These are phyloP conservation scores for Coffea canephora DNA, from an alignment of 257 asterid genomes.

Conservation along the genomic window DNA sequence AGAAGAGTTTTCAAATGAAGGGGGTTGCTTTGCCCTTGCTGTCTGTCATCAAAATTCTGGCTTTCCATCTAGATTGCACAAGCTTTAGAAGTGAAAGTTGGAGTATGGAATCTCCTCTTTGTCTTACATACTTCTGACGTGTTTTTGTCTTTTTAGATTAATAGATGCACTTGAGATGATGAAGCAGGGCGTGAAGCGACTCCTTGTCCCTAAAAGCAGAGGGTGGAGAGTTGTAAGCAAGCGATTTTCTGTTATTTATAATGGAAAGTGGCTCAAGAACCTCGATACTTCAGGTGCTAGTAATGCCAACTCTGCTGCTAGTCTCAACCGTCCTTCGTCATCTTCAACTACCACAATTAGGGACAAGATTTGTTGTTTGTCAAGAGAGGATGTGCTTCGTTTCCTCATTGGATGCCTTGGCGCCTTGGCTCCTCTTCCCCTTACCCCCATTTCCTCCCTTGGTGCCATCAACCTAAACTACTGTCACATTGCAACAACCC, in stretches of 20 bases:
- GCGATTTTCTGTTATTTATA: slow-evolving; percentile 79
- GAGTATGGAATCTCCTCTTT: background rate
- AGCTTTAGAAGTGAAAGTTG: background rate
- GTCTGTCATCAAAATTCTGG: too few relatives aligned
- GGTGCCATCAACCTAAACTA: slow-evolving; percentile 70
- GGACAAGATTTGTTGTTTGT: slow-evolving; percentile 81
- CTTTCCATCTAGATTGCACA: too few relatives aligned
- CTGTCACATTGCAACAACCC: slow-evolving; percentile 57
- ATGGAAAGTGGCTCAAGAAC: slow-evolving; percentile 88
- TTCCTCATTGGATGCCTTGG: slow-evolving; percentile 96
- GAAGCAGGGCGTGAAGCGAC: slow-evolving; percentile 94
- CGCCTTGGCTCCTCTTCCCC: slow-evolving; percentile 94
- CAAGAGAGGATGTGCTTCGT: slow-evolving; percentile 90
- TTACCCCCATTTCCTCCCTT: slow-evolving; percentile 72
- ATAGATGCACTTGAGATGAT: slow-evolving; percentile 98
- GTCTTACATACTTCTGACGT: background rate
- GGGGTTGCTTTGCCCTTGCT: too few relatives aligned
- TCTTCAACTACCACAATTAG: slow-evolving; percentile 54
- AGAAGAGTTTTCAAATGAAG: too few relatives aligned
- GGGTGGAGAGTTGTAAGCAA: slow-evolving; percentile 95
- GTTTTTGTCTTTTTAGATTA: slow-evolving; percentile 50
- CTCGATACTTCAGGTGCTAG: slow-evolving; percentile 34
- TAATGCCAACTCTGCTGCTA: slow-evolving; percentile 32
- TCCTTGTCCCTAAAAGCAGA: slow-evolving; percentile 83
- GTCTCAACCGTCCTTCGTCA: slow-evolving; percentile 43